Conservation (phyloP, 164 flowering plant genomes). For the Malania oleifera region DNA sequence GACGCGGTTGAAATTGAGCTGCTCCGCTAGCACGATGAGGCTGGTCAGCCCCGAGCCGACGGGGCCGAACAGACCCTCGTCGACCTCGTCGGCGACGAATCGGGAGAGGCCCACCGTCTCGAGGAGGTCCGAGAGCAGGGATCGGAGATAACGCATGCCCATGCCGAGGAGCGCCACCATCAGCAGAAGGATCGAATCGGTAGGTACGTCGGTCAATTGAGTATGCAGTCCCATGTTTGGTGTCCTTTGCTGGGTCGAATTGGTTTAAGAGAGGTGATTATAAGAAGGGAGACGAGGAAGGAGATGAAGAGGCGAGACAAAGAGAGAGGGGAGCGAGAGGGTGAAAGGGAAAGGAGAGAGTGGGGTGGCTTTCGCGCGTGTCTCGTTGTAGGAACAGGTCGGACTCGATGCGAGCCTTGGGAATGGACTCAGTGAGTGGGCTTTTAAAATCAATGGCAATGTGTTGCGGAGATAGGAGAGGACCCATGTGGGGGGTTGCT, state of each 20-base stretch:
- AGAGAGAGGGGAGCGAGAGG: no score
- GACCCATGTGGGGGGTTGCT: no score
- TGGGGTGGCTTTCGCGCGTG: no score
- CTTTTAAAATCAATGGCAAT: no score
- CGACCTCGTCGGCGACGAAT: neutral
- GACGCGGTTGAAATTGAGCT: conserved; percentile 33
- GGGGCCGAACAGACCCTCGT: conserved; percentile 12
- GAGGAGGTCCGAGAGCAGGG: conserved; percentile 21
- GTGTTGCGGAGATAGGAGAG: no score
- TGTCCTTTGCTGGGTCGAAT: neutral
- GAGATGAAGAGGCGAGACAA: no score
- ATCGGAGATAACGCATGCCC: conserved; percentile 35
- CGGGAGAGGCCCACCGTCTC: conserved; percentile 19
- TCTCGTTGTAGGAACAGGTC: no score
- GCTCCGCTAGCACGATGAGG: conserved; percentile 43
- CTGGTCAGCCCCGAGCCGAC: conserved; percentile 46
- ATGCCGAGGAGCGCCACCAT: conserved; percentile 43
- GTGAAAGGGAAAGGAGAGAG: no score
- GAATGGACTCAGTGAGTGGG: no score
- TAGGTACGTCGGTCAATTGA: conserved; percentile 55
- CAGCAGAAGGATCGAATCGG: conserved; percentile 62
- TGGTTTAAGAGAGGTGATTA: neutral
- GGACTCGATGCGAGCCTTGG: no score
- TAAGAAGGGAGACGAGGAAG: neutral
- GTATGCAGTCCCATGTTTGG: conserved; percentile 56